Evolutionary conservation across 106 monocot species (phyloP), one percentile per base, ranked within the genome.

Genomic region (Apostasia ramifera): DNA sequence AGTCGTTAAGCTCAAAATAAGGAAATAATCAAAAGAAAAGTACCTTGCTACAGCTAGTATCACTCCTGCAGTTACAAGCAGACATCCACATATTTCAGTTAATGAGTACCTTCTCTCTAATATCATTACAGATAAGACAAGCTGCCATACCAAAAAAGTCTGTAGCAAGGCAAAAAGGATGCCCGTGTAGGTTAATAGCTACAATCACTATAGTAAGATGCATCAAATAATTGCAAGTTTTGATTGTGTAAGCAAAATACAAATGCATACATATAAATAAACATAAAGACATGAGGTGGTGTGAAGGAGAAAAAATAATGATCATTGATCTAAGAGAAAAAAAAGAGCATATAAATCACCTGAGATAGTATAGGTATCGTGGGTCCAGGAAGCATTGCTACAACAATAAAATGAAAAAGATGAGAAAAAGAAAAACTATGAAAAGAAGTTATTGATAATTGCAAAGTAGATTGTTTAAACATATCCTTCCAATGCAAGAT

Each of bases 91-190:
- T 1, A 93, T 78, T 80, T 98, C 83, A 45, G 74, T 83, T 51
- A 71, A 66, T 51, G 85, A 87, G 52, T 93, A 98, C 69, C 70
- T 93, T 68, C 87, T 85, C 83, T 76, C 73, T 65, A 98, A 85
- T 69, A 98, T 81, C 44, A 98, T 56, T 48, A 78, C 66, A 70
- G 93, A 98, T 57, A 98, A 85, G 46, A 90, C 59, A 78, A 98
- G 92, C 80, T 98, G 98, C 98, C 98, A 98, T 59, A 98, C 90
- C 79, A 98, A 78, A 74, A 92, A 98, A 58, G 87, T 68, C 98
- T 93, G 87, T 79, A 87, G 78, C 47, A 75, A 59, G 49, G 61
- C 14, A 55, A 69, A 53, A 52, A 52, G 47, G 54, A 65, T 2
- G 8, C 6, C 64, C 64, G 26, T 37, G 48, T 14, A 2, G 62